Evolutionary conservation across 2,329 filamentous ascomycete species (phyloP).

Genomic region (Diaporthe nobilis): DNA sequence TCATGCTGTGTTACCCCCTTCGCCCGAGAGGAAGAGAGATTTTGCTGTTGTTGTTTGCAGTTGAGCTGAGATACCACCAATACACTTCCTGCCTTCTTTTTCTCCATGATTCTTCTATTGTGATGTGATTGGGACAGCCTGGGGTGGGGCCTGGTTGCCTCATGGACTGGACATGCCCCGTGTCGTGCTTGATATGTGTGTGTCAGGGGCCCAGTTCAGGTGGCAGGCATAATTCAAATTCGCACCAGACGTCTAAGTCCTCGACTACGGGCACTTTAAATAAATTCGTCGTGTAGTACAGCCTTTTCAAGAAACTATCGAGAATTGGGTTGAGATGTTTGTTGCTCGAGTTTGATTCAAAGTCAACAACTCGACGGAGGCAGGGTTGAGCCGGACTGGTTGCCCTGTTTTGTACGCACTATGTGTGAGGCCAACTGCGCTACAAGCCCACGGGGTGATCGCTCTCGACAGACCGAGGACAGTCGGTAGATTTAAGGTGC

Average conservation of each 20-base stretch:
- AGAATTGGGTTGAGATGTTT: too few species aligned
- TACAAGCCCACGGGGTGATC: too few species aligned
- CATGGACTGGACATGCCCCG: not conserved
- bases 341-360: too few species aligned
- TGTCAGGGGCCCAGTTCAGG: not conserved
- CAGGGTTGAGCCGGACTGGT: too few species aligned
- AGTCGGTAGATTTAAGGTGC: not conserved
- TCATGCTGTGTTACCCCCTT: not conserved
- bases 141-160: not conserved
- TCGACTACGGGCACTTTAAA: too few species aligned
- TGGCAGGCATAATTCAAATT: not conserved
- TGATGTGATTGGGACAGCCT: not conserved
- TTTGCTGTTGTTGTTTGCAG: slow-evolving; percentile 41
- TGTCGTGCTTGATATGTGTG: not conserved
- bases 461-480: too few species aligned
- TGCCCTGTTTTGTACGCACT: too few species aligned
- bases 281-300: too few species aligned
- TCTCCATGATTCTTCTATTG: not conserved
- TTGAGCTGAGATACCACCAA: slow-evolving; percentile 42
- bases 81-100: slow-evolving; percentile 41
- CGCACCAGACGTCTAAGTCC: too few species aligned
- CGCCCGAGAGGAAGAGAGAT: slow-evolving; percentile 14
- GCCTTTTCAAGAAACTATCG: too few species aligned
- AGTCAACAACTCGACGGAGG: too few species aligned
- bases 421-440: too few species aligned